Conservation (phyloP, 192 early-diverging fungal genomes). For the Backusella tarrabulga region DNA sequence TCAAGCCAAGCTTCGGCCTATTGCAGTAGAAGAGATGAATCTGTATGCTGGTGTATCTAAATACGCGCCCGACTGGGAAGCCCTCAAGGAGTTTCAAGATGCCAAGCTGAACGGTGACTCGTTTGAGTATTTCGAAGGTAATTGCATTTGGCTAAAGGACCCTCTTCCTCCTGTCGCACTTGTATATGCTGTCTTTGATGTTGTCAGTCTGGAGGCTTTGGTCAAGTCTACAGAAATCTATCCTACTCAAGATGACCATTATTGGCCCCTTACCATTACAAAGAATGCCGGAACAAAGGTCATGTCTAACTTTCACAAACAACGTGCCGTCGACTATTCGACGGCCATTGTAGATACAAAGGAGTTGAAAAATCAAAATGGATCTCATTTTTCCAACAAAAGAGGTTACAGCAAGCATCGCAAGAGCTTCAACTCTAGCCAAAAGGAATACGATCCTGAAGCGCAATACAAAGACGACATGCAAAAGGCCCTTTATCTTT, state of each 20-base stretch:
- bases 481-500: neutral
- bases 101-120: constrained; percentile 5
- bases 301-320: neutral
- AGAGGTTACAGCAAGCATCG: neutral
- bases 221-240: neutral
- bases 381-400: neutral
- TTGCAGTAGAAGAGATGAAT: constrained; percentile 19
- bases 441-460: neutral
- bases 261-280: constrained; percentile 10
- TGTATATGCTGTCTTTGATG: constrained; percentile 38
- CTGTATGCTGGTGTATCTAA: constrained; percentile 17
- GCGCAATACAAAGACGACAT: neutral
- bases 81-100: constrained; percentile 16
- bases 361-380: neutral
- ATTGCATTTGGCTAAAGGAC: constrained; percentile 27
- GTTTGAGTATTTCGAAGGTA: constrained; percentile 18
- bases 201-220: constrained; percentile 20
- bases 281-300: neutral
- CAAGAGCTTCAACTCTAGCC: neutral
- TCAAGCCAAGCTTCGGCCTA: constrained; percentile 13
- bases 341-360: neutral
- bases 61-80: constrained; percentile 22
- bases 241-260: neutral
- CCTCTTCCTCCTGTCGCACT: constrained; percentile 29
- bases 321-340: neutral